A percentile compares a stretch with the other conserved stretches of the same genome.
Evolutionary conservation across 2,329 filamentous ascomycete species (phyloP).

Genomic region (Aspergillus novoparasiticus): DNA sequence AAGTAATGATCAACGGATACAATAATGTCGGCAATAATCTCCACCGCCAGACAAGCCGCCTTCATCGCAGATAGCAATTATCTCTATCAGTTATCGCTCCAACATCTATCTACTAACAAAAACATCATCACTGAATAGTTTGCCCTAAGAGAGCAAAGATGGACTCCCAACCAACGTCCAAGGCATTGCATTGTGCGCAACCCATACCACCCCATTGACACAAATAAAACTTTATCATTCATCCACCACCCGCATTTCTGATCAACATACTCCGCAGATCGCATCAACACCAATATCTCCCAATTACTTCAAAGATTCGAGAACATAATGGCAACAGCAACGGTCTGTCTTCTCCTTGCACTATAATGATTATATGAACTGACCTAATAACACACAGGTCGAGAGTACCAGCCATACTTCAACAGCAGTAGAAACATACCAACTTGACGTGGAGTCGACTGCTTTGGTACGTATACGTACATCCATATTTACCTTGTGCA

Average conservation of each 20-base stretch:
- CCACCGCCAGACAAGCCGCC: constrained; percentile 15
- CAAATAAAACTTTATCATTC: neutral
- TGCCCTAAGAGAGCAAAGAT: constrained; percentile 20
- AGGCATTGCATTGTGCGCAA: constrained; percentile 21
- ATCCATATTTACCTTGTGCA: neutral
- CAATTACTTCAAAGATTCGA: constrained; percentile 57
- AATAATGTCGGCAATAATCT: constrained; percentile 18
- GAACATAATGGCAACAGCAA: constrained; percentile 57
- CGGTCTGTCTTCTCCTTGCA: constrained; percentile 37
- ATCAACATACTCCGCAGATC: constrained; percentile 33
- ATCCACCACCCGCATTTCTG: neutral
- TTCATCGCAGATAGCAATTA: constrained; percentile 13
- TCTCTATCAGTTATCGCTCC: constrained; percentile 3
- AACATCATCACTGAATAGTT: constrained; percentile 9
- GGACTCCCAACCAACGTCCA: constrained; percentile 33
- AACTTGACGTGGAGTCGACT: constrained; percentile 61
- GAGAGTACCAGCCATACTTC: constrained; percentile 56
- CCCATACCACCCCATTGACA: neutral
- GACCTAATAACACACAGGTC: constrained; percentile 34
- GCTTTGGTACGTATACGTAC: constrained; percentile 51
- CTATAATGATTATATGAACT: neutral
- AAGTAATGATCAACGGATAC: neutral
- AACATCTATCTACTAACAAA: neutral
- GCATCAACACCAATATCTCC: constrained; percentile 48
- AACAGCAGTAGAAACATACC: constrained; percentile 59